Base-by-base conservation (phyloP, 257 asterid species). In the Cynanchum wilfordii region DNA sequence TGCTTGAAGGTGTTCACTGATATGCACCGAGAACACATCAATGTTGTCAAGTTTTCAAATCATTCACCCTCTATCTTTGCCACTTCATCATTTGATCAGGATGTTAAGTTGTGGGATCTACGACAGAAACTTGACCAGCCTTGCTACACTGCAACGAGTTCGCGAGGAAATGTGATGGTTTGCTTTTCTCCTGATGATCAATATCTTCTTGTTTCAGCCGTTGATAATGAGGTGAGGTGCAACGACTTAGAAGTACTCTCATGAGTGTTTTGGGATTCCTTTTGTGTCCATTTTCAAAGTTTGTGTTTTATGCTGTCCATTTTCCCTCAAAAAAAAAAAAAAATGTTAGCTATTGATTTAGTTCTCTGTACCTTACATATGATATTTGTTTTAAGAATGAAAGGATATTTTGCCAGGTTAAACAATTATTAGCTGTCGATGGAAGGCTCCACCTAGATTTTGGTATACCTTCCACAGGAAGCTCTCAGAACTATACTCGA, bases 181-280 rank as follows among this genome's bases (percentile, higher is more conserved):
- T 92, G 98, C 84, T 92, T 90, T 83, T 92, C 98, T 60, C 98
- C 96, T 0, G 98, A 92, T 84, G 98, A 92, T 79, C 89, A 87
- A 49, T 90, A 90, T 82, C 96, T 92, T 78, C 97, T 92, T 75
- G 98, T 92, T 80, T 92, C 98, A 52, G 95, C 98, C 33, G 94
- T 90, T 86, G 98, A 92, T 78, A 92, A 92, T 79, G 97, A 92
- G 98, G 98, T 92, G 80, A 85, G 54, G 7, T 65, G 17, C 12
- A 47, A 30, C 12, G 19, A 55, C 42, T 49, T 47, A 20, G 42
- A 52, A 20, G 38, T 40, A 25, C 38, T 47, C 4, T 42, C 69
- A 7, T 30, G 25, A 62, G 19, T 16, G 4, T 62, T 17, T 3
- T 15, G 17, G n/a, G 5, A 30, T 62, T 24, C 13, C 67, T 16